Conservation (phyloP, 441 rosid genomes). For the Rhodomyrtus psidioides region DNA sequence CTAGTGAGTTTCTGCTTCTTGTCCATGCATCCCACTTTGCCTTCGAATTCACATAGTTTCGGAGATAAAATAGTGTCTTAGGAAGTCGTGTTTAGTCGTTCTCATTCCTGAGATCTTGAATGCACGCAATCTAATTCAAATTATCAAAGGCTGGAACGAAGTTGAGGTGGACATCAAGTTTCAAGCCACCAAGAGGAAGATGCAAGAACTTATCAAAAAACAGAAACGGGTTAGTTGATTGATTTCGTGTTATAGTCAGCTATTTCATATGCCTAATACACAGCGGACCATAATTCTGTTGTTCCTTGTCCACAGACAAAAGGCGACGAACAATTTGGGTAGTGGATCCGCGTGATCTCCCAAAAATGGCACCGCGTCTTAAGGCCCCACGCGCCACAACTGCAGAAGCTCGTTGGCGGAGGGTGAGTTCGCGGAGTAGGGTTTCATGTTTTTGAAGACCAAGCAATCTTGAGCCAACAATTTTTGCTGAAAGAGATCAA, state of each 20-base stretch:
- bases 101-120: too few species aligned
- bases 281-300: not conserved
- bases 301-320: not conserved
- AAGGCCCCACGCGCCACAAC: not conserved
- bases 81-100: too few species aligned
- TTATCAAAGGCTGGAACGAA: not conserved
- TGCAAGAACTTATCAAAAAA: not conserved
- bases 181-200: not conserved
- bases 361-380: not conserved
- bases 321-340: not conserved
- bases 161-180: not conserved
- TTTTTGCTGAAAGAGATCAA: not conserved
- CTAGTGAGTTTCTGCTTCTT: too few species aligned
- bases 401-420: not conserved
- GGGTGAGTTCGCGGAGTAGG: not conserved
- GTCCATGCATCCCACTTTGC: too few species aligned
- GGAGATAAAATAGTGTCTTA: too few species aligned
- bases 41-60: too few species aligned
- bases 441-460: not conserved
- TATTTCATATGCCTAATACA: not conserved
- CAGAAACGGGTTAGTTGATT: too few species aligned
- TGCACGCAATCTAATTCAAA: too few species aligned
- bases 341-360: not conserved
- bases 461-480: not conserved
- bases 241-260: too few species aligned